Evolutionary conservation across 2,329 filamentous ascomycete genomes (phyloP).

Genomic region (Ophiostoma sp.): DNA sequence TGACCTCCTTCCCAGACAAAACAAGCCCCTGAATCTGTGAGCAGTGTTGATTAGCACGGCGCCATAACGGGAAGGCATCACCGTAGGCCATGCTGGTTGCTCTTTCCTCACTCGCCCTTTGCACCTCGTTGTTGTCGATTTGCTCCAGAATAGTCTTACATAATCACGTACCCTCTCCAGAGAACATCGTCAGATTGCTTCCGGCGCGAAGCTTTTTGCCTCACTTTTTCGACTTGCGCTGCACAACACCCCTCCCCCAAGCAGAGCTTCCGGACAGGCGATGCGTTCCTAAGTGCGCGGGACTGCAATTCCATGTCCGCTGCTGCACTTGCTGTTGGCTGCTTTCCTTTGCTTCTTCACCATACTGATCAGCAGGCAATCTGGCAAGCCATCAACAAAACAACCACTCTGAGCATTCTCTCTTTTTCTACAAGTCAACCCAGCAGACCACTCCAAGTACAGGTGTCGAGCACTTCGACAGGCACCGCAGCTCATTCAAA

Average conservation of each 20-base stretch:
- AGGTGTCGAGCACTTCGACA: too few species aligned
- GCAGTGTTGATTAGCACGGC: background rate
- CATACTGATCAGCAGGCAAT: background rate
- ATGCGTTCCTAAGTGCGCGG: too few species aligned
- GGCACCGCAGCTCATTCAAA: conserved; percentile 19
- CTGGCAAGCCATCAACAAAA: background rate
- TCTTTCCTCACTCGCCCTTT: background rate
- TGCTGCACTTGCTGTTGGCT: background rate
- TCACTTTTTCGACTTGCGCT: conserved; percentile 1
- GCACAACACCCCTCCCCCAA: background rate
- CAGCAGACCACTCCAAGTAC: background rate
- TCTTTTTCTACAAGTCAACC: background rate
- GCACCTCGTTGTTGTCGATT: background rate
- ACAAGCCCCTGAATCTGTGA: background rate
- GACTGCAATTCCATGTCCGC: background rate
- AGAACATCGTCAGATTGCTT: background rate
- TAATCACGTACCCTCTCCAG: background rate
- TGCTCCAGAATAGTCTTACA: background rate
- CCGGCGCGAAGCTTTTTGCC: background rate
- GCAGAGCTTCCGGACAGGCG: background rate
- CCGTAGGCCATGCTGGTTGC: background rate
- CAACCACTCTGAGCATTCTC: background rate
- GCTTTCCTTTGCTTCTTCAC: background rate
- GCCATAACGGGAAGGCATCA: background rate
- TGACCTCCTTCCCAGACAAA: background rate